Evolutionary conservation across 176 grass and related monocot species (phyloP).

Genomic region (Paspalum notatum): DNA sequence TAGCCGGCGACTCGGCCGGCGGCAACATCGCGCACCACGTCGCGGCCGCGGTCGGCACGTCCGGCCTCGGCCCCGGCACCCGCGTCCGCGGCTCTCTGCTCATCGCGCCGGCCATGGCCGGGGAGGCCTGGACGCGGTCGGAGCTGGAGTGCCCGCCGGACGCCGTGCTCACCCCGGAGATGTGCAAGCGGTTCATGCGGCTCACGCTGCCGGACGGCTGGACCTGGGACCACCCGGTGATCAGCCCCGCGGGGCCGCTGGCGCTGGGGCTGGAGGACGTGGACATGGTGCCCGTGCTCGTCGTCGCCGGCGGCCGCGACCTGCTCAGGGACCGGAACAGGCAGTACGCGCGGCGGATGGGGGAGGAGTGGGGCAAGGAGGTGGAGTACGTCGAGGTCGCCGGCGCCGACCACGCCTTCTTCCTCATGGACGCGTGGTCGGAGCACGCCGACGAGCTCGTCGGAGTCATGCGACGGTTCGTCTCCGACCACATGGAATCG

Average conservation of each 20-base stretch:
- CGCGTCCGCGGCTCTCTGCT: slow-evolving; percentile 41
- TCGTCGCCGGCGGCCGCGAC: slow-evolving; percentile 40
- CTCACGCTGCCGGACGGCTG: slow-evolving; percentile 34
- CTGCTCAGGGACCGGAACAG: slow-evolving; percentile 43
- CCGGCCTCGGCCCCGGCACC: not conserved
- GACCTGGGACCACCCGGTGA: slow-evolving; percentile 34
- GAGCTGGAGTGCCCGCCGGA: slow-evolving; percentile 44
- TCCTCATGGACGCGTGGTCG: slow-evolving; percentile 38
- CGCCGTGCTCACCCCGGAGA: slow-evolving; percentile 32
- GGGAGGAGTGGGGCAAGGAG: slow-evolving; percentile 45
- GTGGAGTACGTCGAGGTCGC: slow-evolving; percentile 45
- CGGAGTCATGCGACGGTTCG: slow-evolving; percentile 28
- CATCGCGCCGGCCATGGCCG: slow-evolving; percentile 44
- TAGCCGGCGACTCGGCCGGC: slow-evolving; percentile 59
- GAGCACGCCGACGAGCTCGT: slow-evolving; percentile 44
- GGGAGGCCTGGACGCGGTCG: slow-evolving; percentile 32
- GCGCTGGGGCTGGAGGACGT: slow-evolving; percentile 31
- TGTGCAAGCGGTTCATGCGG: slow-evolving; percentile 35
- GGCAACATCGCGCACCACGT: slow-evolving; percentile 63
- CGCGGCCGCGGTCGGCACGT: slow-evolving; percentile 23
- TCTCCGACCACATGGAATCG: slow-evolving; percentile 38
- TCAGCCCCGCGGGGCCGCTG: slow-evolving; percentile 40
- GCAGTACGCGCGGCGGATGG: slow-evolving; percentile 51
- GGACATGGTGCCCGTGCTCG: slow-evolving; percentile 34
- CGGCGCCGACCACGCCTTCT: slow-evolving; percentile 45